Percentiles rank a stretch among this genome's conserved stretches.
Conservation (phyloP, 2,329 filamentous ascomycete species). For the Alternaria postmessia region DNA sequence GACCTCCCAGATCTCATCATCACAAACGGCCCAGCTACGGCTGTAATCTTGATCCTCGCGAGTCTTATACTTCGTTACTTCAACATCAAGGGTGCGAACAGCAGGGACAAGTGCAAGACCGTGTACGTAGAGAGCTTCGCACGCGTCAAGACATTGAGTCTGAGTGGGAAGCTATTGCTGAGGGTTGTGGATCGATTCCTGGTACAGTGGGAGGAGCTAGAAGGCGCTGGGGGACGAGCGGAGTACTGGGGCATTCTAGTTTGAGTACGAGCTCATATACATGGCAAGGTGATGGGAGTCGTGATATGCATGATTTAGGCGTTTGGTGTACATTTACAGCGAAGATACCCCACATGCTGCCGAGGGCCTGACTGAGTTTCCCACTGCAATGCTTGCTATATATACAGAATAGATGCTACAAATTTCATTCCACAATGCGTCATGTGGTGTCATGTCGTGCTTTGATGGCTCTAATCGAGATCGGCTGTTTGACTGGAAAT, state of each 20-base stretch:
- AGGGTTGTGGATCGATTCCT: constrained; percentile 78
- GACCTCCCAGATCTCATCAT: constrained; percentile 77
- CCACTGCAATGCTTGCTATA: constrained; percentile 19
- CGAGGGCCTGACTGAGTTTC: constrained; percentile 1
- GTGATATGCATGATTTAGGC: constrained; percentile 6
- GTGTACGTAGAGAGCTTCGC: constrained; percentile 96
- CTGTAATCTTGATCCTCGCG: constrained; percentile 75
- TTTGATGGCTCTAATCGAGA: constrained; percentile 17
- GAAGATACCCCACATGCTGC: constrained; percentile 19
- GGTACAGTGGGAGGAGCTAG: constrained; percentile 79
- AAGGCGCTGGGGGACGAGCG: constrained; percentile 50
- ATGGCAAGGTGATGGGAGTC: background rate
- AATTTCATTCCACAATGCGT: constrained; percentile 2
- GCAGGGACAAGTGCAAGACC: constrained; percentile 68
- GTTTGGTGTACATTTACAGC: constrained; percentile 16
- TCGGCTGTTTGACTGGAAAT: constrained; percentile 13
- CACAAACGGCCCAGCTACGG: constrained; percentile 89
- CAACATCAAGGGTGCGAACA: constrained; percentile 48
- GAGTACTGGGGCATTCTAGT: constrained; percentile 57
- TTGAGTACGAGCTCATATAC: constrained; percentile 14
- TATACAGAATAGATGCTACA: constrained; percentile 36
- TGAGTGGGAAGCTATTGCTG: constrained; percentile 81
- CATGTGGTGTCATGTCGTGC: background rate
- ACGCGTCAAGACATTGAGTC: constrained; percentile 79
- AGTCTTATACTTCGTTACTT: constrained; percentile 65